phyloP scores from a whole-genome alignment of 345 rosid species.

The Pelargonium nanum region DNA sequence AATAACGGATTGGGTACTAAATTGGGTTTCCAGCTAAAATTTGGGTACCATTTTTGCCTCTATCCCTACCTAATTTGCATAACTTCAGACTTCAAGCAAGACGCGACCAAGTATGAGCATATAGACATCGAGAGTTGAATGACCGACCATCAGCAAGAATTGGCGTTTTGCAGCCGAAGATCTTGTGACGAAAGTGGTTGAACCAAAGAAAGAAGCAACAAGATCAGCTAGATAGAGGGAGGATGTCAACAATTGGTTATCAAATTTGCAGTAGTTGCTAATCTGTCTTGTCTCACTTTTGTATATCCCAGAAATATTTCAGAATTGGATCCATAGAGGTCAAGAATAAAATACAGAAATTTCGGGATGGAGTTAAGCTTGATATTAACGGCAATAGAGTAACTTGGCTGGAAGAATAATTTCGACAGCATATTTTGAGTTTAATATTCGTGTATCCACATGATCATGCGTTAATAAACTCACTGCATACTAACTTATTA shows the following conservation, averaged over 20 bases:
- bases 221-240: conserved; percentile 69
- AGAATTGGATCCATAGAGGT: conserved; percentile 72
- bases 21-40: background rate
- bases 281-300: conserved; percentile 40
- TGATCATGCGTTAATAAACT: too few relatives aligned
- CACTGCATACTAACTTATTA: too few relatives aligned
- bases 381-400: too few relatives aligned
- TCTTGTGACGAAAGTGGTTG: conserved; percentile 46
- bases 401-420: too few relatives aligned
- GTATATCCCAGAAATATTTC: conserved; percentile 43
- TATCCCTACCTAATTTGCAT: conserved; percentile 79
- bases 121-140: conserved; percentile 38
- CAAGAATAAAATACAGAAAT: too few relatives aligned
- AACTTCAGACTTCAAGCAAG: conserved; percentile 63
- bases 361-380: too few relatives aligned
- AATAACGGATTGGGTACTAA: background rate
- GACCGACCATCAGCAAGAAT: conserved; percentile 54
- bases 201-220: conserved; percentile 45
- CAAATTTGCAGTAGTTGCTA: conserved; percentile 66
- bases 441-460: too few relatives aligned
- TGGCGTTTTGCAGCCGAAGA: conserved; percentile 55
- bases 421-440: too few relatives aligned
- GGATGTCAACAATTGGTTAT: conserved; percentile 61
- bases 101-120: conserved; percentile 62
- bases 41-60: too few relatives aligned